Evolutionary conservation across 2,329 filamentous ascomycete species (phyloP).

Genomic region (Phialemonium atrogriseum): DNA sequence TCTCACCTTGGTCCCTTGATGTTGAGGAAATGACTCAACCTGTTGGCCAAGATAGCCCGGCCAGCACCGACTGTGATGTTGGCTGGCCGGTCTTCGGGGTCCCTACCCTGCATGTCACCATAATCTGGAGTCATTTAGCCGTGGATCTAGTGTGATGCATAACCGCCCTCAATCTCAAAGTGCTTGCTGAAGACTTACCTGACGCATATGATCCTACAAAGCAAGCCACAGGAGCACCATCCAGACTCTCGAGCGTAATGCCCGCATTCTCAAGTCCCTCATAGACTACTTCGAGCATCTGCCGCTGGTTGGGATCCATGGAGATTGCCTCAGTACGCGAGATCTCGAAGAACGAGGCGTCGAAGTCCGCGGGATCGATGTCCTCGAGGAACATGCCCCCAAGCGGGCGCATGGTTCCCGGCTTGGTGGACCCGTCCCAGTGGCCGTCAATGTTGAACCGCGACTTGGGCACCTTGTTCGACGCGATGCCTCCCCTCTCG

Average conservation of each 20-base stretch:
- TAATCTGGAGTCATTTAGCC: conserved; percentile 12
- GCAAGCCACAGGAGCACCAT: conserved; percentile 17
- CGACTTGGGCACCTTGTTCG: conserved; percentile 15
- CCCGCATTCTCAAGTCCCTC: conserved; percentile 25
- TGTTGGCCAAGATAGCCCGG: conserved; percentile 22
- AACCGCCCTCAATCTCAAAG: background rate
- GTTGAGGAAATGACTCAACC: conserved; percentile 25
- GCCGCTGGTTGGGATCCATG: conserved; percentile 24
- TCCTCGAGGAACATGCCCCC: conserved; percentile 31
- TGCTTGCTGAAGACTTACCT: conserved; percentile 4
- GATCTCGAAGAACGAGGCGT: conserved; percentile 26
- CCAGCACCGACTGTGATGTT: conserved; percentile 18
- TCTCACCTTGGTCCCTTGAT: conserved; percentile 10
- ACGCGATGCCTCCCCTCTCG: conserved; percentile 19
- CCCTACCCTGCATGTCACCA: conserved; percentile 9
- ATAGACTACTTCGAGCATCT: conserved; percentile 25
- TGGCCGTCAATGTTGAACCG: conserved; percentile 26
- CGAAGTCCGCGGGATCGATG: conserved; percentile 23
- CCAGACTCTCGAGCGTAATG: conserved; percentile 13
- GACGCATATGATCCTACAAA: conserved; percentile 21
- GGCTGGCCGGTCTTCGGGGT: conserved; percentile 13
- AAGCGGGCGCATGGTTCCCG: conserved; percentile 21
- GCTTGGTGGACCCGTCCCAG: conserved; percentile 26
- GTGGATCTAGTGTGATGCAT: background rate
- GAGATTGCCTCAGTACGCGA: conserved; percentile 19